phyloP scores from a whole-genome alignment of 495 filamentous ascomycete species.

The Tuber melanosporum region DNA sequence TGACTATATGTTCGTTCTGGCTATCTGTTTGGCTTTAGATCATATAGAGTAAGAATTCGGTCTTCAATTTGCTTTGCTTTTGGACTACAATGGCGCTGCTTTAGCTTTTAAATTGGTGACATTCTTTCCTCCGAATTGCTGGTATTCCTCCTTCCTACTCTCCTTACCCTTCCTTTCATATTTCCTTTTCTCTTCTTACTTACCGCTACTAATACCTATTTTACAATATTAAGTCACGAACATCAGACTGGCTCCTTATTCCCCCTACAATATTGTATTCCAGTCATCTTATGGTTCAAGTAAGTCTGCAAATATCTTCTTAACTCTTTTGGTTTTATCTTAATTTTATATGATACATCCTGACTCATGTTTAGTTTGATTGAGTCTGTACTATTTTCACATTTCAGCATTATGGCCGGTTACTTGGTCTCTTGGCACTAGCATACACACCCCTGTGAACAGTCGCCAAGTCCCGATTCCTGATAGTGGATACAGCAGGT shows the following conservation, averaged over 20 bases:
- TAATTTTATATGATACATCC: background rate
- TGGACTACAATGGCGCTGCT: background rate
- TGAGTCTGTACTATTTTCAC: background rate
- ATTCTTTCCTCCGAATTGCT: background rate
- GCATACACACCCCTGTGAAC: background rate
- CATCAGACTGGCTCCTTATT: background rate
- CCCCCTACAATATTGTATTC: background rate
- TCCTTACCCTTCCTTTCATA: background rate
- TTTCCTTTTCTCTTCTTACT: background rate
- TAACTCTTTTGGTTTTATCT: background rate
- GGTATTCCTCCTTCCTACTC: background rate
- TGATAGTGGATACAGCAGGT: no score
- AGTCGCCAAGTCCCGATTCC: no score
- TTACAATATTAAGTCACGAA: background rate
- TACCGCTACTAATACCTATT: background rate
- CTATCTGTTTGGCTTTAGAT: background rate
- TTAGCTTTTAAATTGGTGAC: background rate
- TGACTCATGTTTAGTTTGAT: background rate
- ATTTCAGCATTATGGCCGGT: background rate
- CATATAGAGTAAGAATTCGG: background rate
- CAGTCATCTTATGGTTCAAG: background rate
- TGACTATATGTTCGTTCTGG: constrained; percentile 9
- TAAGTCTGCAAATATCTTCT: background rate
- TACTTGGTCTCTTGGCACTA: background rate
- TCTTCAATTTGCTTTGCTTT: constrained; percentile 2